phyloP scores from a whole-genome alignment of 441 rosid genomes.

The Pelargonium fulgidum region DNA sequence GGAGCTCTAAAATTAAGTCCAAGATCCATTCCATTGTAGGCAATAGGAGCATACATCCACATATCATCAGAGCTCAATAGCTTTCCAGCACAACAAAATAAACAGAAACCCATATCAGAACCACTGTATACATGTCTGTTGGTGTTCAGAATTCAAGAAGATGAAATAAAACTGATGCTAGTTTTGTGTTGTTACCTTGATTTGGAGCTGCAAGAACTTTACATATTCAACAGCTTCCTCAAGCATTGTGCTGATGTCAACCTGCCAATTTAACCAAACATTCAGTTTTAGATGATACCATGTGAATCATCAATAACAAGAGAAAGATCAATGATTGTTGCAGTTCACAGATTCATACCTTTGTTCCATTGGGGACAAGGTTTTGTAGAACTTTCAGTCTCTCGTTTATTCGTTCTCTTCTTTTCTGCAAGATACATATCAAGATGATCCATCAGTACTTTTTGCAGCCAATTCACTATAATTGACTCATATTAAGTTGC shows the following conservation, averaged over 20 bases:
- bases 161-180: background rate
- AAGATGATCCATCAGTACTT: background rate
- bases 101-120: slow-evolving; percentile 3
- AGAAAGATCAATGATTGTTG: background rate
- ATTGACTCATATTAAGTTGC: background rate
- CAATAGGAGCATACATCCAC: slow-evolving; percentile 79
- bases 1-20: slow-evolving; percentile 43
- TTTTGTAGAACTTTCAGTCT: slow-evolving; percentile 55
- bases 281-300: background rate
- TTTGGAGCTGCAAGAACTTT: slow-evolving; percentile 73
- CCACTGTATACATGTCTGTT: background rate
- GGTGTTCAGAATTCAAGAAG: background rate
- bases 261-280: slow-evolving; percentile 30
- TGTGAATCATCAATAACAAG: too few relatives aligned
- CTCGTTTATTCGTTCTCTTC: slow-evolving; percentile 74
- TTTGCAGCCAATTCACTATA: background rate
- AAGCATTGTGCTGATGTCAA: slow-evolving; percentile 80
- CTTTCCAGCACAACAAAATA: slow-evolving; percentile 27
- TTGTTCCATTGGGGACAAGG: slow-evolving; percentile 77
- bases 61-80: slow-evolving; percentile 64
- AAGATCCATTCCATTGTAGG: slow-evolving; percentile 67
- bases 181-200: slow-evolving; percentile 40
- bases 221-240: slow-evolving; percentile 73
- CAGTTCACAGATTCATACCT: slow-evolving; percentile 30
- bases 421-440: slow-evolving; percentile 41